phyloP scores from a whole-genome alignment of 768 basidiomycete genomes.

The Phaffia australis region DNA sequence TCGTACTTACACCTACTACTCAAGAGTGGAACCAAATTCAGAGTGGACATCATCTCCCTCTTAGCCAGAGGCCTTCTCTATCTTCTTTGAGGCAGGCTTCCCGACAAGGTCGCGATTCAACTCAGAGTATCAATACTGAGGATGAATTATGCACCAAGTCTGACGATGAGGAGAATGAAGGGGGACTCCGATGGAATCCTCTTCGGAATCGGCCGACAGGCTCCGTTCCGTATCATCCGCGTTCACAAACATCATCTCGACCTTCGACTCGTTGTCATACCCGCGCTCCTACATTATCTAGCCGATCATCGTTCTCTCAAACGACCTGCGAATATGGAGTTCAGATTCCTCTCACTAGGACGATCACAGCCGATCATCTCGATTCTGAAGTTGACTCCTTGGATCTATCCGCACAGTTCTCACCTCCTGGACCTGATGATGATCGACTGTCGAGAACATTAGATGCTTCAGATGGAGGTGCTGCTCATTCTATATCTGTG shows the following conservation, averaged over 20 bases:
- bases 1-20: conserved; percentile 21
- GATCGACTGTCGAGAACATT: too few relatives aligned
- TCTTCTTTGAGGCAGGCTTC: conserved; percentile 1
- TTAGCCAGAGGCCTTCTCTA: not conserved
- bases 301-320: not conserved
- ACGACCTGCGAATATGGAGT: not conserved
- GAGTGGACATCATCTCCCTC: not conserved
- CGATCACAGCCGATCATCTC: conserved; percentile 15
- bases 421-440: too few relatives aligned
- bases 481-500: too few relatives aligned
- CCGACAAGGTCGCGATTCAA: not conserved
- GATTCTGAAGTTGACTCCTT: not conserved
- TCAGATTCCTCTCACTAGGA: conserved; percentile 2
- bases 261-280: not conserved
- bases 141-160: not conserved
- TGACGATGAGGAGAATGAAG: conserved; percentile 11
- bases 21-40: conserved; percentile 23
- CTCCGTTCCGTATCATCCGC: too few relatives aligned
- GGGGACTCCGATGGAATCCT: not conserved
- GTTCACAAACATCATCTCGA: not conserved
- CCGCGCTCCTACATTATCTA: not conserved
- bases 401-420: not conserved
- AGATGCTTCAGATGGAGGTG: too few relatives aligned
- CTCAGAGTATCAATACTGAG: not conserved
- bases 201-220: not conserved